These are phyloP conservation scores for Carex kokanica DNA, from an alignment of 176 grass and related monocot genomes.

Conservation along the genomic window DNA sequence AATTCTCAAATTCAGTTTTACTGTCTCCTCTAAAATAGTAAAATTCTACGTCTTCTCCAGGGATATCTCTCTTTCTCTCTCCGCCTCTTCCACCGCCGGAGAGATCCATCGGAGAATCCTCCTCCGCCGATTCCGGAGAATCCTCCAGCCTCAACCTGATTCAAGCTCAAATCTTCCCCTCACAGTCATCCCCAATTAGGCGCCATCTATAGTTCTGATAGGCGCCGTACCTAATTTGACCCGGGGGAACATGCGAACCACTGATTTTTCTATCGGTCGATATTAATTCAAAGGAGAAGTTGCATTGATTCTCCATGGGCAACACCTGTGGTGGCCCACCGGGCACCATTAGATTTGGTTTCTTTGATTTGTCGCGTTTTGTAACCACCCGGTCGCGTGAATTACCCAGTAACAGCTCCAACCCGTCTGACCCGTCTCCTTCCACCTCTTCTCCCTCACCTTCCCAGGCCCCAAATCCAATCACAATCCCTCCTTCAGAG, in stretches of 20 bases:
- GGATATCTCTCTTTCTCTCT: not conserved
- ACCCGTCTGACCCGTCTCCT: not conserved
- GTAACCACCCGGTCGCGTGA: not conserved
- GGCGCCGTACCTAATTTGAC: constrained; percentile 8
- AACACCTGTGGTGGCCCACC: constrained; percentile 30
- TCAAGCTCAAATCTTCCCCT: not conserved
- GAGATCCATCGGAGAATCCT: not conserved
- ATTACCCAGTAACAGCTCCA: not conserved
- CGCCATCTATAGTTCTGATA: not conserved
- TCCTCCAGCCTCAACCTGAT: not conserved
- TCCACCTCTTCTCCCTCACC: constrained; percentile 19
- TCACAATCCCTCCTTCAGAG: constrained; percentile 21
- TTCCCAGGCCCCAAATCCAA: constrained; percentile 5
- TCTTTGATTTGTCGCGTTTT: constrained; percentile 26
- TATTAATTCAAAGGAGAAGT: not conserved
- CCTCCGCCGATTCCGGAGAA: not conserved
- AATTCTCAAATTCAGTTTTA: constrained; percentile 19
- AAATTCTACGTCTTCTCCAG: not conserved
- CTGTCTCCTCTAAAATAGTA: not conserved
- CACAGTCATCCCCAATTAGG: not conserved
- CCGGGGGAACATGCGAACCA: not conserved
- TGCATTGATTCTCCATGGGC: constrained; percentile 29
- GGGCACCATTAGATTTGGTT: not conserved
- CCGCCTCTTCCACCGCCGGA: constrained; percentile 8
- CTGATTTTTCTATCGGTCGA: not conserved